These are phyloP conservation scores for Pelargonium hybrid DNA, from an alignment of 441 rosid genomes.

Conservation along the genomic window DNA sequence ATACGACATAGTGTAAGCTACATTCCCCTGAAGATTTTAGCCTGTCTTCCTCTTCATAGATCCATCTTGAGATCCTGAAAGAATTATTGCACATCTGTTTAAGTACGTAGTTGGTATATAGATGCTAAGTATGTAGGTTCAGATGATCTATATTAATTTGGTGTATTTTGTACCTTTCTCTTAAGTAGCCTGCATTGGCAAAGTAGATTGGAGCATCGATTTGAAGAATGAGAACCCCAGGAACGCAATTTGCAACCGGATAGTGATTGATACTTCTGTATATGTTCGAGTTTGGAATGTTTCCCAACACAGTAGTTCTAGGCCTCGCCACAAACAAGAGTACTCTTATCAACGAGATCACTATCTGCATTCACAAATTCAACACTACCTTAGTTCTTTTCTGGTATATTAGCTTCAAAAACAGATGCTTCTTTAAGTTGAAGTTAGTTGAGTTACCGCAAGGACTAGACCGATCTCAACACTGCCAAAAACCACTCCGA, in stretches of 20 bases:
- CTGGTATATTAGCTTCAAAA: neutral
- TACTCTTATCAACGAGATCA: conserved; percentile 46
- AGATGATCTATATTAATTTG: too few species aligned
- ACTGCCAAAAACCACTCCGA: conserved; percentile 65
- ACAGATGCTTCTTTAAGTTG: neutral
- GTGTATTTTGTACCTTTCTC: conserved; percentile 41
- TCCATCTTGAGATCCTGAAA: conserved; percentile 45
- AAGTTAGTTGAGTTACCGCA: conserved; percentile 32
- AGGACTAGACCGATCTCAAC: conserved; percentile 77
- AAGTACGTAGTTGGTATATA: neutral
- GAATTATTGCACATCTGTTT: neutral
- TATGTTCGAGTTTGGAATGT: conserved; percentile 37
- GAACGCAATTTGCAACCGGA: conserved; percentile 28
- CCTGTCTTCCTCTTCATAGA: conserved; percentile 39
- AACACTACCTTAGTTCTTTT: neutral
- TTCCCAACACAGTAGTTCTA: conserved; percentile 53
- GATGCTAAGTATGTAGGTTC: too few species aligned
- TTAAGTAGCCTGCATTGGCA: conserved; percentile 57
- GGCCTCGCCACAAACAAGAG: conserved; percentile 73
- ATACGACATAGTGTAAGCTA: conserved; percentile 34
- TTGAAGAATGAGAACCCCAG: conserved; percentile 56
- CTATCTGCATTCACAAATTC: conserved; percentile 24
- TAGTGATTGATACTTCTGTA: conserved; percentile 68
- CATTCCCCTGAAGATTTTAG: conserved; percentile 28
- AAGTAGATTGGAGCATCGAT: conserved; percentile 87